phyloP scores from a whole-genome alignment of 148 eudicot genomes.

The Rhododendron williamsianum region DNA sequence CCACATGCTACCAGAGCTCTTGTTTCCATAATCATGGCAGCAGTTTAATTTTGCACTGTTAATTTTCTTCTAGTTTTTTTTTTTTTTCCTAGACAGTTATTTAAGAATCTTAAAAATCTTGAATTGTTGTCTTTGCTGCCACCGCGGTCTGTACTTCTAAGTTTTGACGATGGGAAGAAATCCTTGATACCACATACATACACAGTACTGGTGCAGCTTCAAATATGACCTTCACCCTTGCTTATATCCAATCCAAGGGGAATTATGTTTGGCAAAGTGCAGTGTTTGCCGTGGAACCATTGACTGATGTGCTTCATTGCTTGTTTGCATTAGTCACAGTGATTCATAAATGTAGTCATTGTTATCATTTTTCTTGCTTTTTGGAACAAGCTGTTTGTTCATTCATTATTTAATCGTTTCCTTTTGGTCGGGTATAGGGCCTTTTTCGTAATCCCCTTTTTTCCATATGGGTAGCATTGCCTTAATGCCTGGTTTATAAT shows the following conservation, averaged over 20 bases:
- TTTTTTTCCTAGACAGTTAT: background rate
- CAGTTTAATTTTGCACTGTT: background rate
- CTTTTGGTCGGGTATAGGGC: too few species aligned
- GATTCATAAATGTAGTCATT: background rate
- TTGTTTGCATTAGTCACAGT: background rate
- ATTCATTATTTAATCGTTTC: background rate
- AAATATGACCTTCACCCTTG: background rate
- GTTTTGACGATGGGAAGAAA: background rate
- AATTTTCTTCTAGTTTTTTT: background rate
- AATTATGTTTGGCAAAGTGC: background rate
- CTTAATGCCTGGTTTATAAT: too few species aligned
- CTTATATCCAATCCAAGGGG: background rate
- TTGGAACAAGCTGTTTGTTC: background rate
- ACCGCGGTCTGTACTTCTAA: background rate
- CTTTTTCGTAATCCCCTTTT: too few species aligned
- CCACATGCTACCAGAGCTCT: background rate
- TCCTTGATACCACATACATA: background rate
- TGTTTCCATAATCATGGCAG: background rate
- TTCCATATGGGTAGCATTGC: too few species aligned
- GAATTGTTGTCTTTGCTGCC: background rate
- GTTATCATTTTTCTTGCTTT: background rate
- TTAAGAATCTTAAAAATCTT: background rate
- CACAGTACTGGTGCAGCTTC: background rate
- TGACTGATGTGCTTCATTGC: background rate
- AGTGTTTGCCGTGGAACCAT: background rate